These are phyloP conservation scores for Jaapia argillacea DNA, from an alignment of 768 basidiomycete genomes.

Conservation along the genomic window DNA sequence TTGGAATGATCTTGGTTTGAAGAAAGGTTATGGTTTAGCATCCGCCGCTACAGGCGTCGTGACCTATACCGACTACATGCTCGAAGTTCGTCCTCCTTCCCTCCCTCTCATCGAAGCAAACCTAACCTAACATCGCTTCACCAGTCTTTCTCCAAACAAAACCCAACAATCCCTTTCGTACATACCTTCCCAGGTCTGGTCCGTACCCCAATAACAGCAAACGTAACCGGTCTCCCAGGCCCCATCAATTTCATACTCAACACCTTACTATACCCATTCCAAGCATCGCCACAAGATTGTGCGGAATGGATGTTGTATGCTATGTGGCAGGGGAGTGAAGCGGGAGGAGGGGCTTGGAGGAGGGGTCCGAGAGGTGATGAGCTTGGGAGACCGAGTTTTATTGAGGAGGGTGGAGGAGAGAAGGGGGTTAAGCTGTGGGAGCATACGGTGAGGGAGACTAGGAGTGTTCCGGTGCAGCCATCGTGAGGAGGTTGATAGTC, in stretches of 20 bases:
- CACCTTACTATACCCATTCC: slow-evolving; percentile 3
- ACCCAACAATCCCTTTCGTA: slow-evolving; percentile 32
- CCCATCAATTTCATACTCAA: slow-evolving; percentile 1
- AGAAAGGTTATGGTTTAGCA: slow-evolving; percentile 29
- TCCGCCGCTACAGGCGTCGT: slow-evolving; percentile 24
- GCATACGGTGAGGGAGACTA: neutral
- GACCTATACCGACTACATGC: slow-evolving; percentile 48
- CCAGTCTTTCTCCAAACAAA: slow-evolving; percentile 26
- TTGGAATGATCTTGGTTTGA: slow-evolving; percentile 38
- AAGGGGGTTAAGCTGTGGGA: neutral
- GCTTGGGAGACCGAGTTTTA: neutral
- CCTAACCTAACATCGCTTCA: neutral
- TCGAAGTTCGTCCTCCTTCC: slow-evolving; percentile 26
- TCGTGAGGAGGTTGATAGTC: no score
- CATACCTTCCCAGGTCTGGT: slow-evolving; percentile 34
- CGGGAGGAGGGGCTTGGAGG: neutral
- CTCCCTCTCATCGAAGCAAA: neutral
- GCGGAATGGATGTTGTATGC: no score
- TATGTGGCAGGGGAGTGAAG: no score
- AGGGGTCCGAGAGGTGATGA: neutral
- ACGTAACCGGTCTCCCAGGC: slow-evolving; percentile 1
- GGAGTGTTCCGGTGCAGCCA: no score
- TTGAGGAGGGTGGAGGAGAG: neutral
- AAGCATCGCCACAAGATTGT: no score
- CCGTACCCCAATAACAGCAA: slow-evolving; percentile 1